phyloP scores from a whole-genome alignment of 2,329 filamentous ascomycete genomes.

The Fusarium miscanthi region DNA sequence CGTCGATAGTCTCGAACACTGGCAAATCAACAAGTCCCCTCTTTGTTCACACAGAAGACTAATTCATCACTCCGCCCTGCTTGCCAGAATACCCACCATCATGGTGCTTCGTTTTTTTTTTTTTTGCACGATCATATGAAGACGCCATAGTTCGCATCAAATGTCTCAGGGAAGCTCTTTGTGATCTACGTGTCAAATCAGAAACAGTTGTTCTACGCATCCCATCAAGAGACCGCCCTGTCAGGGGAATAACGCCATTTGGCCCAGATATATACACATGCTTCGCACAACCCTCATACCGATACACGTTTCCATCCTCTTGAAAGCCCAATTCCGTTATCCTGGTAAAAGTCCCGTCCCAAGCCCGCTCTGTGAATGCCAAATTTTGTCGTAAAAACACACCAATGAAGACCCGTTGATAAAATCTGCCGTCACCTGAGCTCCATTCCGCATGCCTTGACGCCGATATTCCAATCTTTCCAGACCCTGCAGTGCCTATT shows the following conservation, averaged over 20 bases:
- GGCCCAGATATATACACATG: constrained; percentile 1
- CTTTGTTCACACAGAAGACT: neutral
- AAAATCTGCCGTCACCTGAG: neutral
- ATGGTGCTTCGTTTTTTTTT: neutral
- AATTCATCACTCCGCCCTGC: neutral
- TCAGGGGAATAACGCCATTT: constrained; percentile 24
- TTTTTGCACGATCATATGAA: neutral
- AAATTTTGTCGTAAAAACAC: constrained; percentile 24
- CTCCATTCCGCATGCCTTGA: constrained; percentile 22
- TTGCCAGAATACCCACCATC: constrained; percentile 5
- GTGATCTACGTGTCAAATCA: neutral
- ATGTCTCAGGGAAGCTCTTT: constrained; percentile 7
- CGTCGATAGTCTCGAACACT: neutral
- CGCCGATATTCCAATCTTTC: constrained; percentile 35
- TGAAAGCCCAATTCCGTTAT: constrained; percentile 26
- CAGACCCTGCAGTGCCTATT: constrained; percentile 30
- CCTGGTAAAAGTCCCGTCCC: constrained; percentile 7
- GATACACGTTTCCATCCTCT: constrained; percentile 32
- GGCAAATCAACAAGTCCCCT: neutral
- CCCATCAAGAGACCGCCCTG: constrained; percentile 9
- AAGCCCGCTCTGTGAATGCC: constrained; percentile 6
- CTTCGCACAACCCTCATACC: constrained; percentile 27
- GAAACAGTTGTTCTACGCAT: constrained; percentile 25
- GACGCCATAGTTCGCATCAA: constrained; percentile 1
- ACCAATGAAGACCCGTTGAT: constrained; percentile 2